These are phyloP conservation scores for Sclerotinia minor DNA, from an alignment of 2,329 filamentous ascomycete species.

Conservation along the genomic window DNA sequence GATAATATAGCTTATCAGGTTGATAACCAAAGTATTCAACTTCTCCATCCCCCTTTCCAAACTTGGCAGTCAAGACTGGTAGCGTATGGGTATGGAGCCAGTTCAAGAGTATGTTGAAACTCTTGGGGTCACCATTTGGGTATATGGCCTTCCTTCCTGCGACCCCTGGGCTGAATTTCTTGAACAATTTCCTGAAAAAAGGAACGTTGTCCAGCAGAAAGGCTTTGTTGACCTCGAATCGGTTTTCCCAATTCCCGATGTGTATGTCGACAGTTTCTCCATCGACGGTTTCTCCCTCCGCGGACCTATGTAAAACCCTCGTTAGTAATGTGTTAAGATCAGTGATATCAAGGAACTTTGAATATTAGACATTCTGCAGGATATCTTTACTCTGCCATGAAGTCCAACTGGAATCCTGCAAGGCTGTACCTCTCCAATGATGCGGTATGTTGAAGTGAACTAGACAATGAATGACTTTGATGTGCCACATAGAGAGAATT, in stretches of 20 bases:
- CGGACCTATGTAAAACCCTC: neutral
- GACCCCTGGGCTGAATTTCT: too few species aligned
- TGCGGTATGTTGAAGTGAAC: too few species aligned
- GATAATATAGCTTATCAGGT: fast-evolving
- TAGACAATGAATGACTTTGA: too few species aligned
- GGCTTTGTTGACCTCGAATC: neutral
- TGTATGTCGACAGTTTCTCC: neutral
- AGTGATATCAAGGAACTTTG: neutral
- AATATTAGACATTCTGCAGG: neutral
- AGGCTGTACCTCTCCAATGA: too few species aligned
- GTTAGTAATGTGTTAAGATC: neutral
- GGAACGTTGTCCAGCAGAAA: neutral
- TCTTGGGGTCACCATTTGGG: too few species aligned
- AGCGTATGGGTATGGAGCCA: neutral
- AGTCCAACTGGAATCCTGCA: too few species aligned
- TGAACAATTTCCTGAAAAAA: neutral
- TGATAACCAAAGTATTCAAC: neutral
- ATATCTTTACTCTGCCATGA: neutral
- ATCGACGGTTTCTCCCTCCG: neutral
- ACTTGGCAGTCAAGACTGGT: neutral
- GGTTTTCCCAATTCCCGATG: too few species aligned
- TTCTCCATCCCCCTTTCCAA: fast-evolving
- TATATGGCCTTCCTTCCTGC: too few species aligned
- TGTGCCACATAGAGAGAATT: too few species aligned
- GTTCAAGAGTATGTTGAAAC: neutral